Evolutionary conservation across 768 basidiomycete species (phyloP), one percentile per base, ranked within the genome.

Genomic region (Chalciporus piperatus): DNA sequence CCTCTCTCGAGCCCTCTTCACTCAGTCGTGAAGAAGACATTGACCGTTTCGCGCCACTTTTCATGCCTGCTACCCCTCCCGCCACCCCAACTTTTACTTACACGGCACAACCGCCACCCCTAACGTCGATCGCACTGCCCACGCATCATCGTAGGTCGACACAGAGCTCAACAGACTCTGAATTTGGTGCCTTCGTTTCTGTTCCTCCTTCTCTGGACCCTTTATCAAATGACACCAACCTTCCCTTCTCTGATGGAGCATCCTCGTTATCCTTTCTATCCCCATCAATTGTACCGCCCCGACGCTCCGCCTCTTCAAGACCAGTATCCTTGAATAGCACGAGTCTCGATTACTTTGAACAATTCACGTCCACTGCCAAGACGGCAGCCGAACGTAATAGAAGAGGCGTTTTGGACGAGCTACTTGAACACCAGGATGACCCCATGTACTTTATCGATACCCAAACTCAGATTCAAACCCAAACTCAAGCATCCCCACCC

Each of bases 381-480:
- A 69, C 69, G 0, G 77, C 82, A 10, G 74, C 78, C 0, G 79
- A 81, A 45, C 73, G 71, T 35, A 82, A 76, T 45, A 72, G 79
- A 52, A 75, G 74, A 49, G 74, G 69, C 20, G 70, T 89, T 6
- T 70, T 89, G 44, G 79, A 85, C 41, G 87, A 90, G 61, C 65
- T 89, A 32, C 62, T 89, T 33, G 58, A 75, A 52, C 80, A 85
- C 52, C 79, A 89, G 65, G 83, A 87, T 45, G 86, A 89, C 63
- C 86, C 86, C 1, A 64, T 88, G 58, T 85, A 83, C 61, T 85
- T 82, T 72, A 50, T 81, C 50, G 41, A 62, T 49, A n/a, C 54
- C 55, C 51, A 30, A 1, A 4, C 55, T 28, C 41, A 56, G 45
- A 50, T 52, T 47, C 11, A 53, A n/a, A 14, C 50, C 13, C 13